These are phyloP conservation scores for Colletotrichum agaves DNA, from an alignment of 2,329 filamentous ascomycete genomes.

Conservation along the genomic window DNA sequence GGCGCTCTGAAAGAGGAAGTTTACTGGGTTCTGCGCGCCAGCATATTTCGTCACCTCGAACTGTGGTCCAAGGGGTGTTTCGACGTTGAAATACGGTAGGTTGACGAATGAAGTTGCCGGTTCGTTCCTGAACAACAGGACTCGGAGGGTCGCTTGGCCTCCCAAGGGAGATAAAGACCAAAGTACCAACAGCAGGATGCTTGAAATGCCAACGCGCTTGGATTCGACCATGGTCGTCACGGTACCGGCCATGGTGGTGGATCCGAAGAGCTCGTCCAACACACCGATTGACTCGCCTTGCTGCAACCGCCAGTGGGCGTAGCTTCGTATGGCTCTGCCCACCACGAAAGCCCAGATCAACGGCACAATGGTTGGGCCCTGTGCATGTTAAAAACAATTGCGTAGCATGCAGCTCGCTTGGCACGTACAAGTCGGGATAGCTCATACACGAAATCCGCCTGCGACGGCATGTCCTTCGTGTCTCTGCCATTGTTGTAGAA, in stretches of 20 bases:
- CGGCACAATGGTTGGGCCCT: conserved; percentile 2
- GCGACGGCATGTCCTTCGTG: background rate
- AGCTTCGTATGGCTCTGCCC: background rate
- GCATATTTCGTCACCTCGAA: background rate
- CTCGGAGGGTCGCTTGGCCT: conserved; percentile 5
- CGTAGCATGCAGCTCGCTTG: background rate
- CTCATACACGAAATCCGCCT: background rate
- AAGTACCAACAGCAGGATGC: background rate
- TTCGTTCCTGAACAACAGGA: conserved; percentile 1
- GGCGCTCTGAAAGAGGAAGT: background rate
- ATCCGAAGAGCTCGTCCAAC: conserved; percentile 6
- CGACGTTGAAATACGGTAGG: background rate
- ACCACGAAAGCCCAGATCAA: conserved; percentile 7
- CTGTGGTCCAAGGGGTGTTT: background rate
- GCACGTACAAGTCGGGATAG: background rate
- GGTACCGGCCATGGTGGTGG: conserved; percentile 2
- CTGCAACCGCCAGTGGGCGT: conserved; percentile 12
- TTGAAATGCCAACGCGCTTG: background rate
- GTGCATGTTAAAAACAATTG: background rate
- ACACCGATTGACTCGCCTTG: background rate
- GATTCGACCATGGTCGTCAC: conserved; percentile 3
- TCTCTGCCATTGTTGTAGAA: background rate
- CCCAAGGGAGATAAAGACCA: conserved; percentile 8
- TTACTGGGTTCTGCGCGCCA: background rate
- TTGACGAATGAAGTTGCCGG: background rate